Percentiles rank a stretch among this genome's conserved stretches.
These are phyloP conservation scores for Ogataea wickerhamii DNA, from an alignment of 805 yeast genomes.

Conservation along the genomic window DNA sequence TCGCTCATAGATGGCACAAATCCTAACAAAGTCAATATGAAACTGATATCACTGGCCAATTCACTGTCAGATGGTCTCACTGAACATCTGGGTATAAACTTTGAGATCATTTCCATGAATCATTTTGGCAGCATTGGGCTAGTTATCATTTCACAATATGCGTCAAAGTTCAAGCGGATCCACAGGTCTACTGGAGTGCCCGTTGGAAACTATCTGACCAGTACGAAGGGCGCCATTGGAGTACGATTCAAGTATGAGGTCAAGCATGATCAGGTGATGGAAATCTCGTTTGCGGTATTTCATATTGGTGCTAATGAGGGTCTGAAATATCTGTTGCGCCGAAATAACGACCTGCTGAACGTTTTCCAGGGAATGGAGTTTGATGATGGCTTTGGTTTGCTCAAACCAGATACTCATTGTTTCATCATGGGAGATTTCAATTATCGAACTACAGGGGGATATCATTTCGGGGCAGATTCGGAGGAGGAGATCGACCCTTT, in stretches of 20 bases:
- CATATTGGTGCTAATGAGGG: conserved; percentile 86
- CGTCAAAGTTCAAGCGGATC: conserved; percentile 21
- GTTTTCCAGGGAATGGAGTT: conserved; percentile 55
- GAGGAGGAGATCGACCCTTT: conserved; percentile 4
- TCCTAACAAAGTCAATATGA: conserved; percentile 33
- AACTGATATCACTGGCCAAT: conserved; percentile 36
- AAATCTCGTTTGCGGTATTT: conserved; percentile 59
- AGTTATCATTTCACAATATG: conserved; percentile 44
- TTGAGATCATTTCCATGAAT: conserved; percentile 40
- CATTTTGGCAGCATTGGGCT: conserved; percentile 60
- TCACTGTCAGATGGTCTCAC: conserved; percentile 35
- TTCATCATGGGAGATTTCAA: conserved; percentile 85
- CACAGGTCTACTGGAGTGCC: conserved; percentile 33
- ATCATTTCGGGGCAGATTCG: conserved; percentile 3
- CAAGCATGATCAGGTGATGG: conserved; percentile 21
- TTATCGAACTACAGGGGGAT: conserved; percentile 51
- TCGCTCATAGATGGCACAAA: conserved; percentile 53
- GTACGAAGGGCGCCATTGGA: conserved; percentile 74
- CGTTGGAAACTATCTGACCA: conserved; percentile 58
- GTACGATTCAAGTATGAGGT: conserved; percentile 42
- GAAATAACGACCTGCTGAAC: conserved; percentile 51
- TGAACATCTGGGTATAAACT: conserved; percentile 34
- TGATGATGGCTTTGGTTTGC: conserved; percentile 50
- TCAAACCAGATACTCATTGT: conserved; percentile 53
- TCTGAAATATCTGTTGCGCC: conserved; percentile 34